phyloP scores from a whole-genome alignment of 257 asterid genomes.

The Scutellaria baicalensis region DNA sequence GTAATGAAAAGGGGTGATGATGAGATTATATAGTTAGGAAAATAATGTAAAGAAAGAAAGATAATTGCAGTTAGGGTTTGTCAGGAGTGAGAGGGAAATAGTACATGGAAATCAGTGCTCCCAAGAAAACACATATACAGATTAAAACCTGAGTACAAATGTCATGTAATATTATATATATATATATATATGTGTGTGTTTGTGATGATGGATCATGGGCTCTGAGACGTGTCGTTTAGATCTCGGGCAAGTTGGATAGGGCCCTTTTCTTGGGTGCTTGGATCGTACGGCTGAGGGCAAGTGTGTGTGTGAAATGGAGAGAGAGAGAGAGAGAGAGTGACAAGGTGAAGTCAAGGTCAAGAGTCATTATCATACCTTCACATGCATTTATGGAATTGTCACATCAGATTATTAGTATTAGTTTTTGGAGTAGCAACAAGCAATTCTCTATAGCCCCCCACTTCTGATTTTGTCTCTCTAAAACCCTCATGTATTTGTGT shows the following conservation, averaged over 20 bases:
- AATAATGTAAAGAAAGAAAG: background rate
- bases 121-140: background rate
- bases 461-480: too few species aligned
- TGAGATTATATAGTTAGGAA: background rate
- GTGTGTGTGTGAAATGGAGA: background rate
- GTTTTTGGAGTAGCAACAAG: background rate
- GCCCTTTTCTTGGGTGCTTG: background rate
- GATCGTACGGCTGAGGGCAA: conserved; percentile 13
- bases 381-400: conserved; percentile 54
- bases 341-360: conserved; percentile 49
- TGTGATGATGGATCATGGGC: conserved; percentile 26
- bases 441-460: background rate
- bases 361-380: conserved; percentile 36
- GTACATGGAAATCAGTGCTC: conserved; percentile 33
- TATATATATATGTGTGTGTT: too few species aligned
- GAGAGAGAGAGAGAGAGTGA: conserved; percentile 9
- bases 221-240: conserved; percentile 28
- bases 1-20: background rate
- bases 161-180: background rate
- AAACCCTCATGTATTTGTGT: too few species aligned
- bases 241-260: background rate
- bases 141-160: conserved; percentile 8
- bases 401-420: conserved; percentile 22
- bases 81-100: background rate
- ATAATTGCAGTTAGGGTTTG: background rate